Evolutionary conservation across 495 filamentous ascomycete genomes (phyloP).

Genomic region (Aspergillus taichungensis): DNA sequence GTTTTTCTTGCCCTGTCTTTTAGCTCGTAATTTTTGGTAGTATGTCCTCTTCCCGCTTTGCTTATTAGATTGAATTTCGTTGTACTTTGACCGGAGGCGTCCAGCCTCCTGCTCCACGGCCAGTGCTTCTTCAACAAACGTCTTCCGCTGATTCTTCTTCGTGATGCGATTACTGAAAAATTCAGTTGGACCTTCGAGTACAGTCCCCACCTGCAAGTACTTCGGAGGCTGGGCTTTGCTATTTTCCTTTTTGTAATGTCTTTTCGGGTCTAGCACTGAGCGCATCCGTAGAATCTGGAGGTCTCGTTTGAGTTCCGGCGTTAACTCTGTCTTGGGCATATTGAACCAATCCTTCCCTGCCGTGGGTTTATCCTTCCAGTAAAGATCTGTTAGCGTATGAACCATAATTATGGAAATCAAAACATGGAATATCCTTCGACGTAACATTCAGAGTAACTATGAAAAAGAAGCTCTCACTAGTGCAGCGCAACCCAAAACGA

Average conservation of each 20-base stretch:
- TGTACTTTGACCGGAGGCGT: conserved; percentile 63
- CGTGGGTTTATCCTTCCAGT: conserved; percentile 45
- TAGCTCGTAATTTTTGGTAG: conserved; percentile 57
- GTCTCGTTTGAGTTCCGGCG: conserved; percentile 77
- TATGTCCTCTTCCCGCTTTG: conserved; percentile 62
- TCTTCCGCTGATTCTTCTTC: conserved; percentile 82
- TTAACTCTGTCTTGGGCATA: conserved; percentile 73
- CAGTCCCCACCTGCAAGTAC: conserved; percentile 80
- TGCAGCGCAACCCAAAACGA: conserved; percentile 73
- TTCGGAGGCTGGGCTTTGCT: conserved; percentile 58
- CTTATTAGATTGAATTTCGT: conserved; percentile 57
- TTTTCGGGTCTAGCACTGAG: conserved; percentile 77
- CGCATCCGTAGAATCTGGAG: conserved; percentile 83
- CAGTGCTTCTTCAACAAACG: conserved; percentile 83
- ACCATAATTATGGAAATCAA: conserved; percentile 1
- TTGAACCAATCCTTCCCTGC: conserved; percentile 71
- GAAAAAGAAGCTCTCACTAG: conserved; percentile 66
- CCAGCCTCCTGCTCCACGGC: conserved; percentile 49
- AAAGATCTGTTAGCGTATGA: conserved; percentile 20
- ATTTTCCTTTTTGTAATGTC: conserved; percentile 83
- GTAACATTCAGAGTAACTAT: conserved; percentile 97
- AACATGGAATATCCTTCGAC: conserved; percentile 12
- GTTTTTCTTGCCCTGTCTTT: conserved; percentile 35
- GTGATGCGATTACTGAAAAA: conserved; percentile 68
- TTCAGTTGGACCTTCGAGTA: conserved; percentile 84